phyloP scores from a whole-genome alignment of 1,284 basidiomycete genomes.

The Apiotrichum gracile region DNA sequence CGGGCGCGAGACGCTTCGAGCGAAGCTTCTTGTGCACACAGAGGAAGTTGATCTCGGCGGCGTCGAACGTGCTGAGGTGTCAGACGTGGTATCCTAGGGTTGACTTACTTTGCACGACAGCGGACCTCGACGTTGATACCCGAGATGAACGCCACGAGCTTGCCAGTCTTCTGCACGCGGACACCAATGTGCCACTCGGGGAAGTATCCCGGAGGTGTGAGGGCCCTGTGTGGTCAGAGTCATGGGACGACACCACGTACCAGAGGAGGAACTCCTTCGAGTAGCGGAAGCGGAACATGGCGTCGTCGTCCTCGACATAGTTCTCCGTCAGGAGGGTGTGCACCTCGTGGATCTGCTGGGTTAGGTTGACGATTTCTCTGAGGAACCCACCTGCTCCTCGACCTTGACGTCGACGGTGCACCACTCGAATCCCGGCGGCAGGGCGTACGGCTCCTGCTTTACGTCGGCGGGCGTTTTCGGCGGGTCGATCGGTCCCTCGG shows the following conservation, averaged over 20 bases:
- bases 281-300: conserved; percentile 94
- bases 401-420: conserved; percentile 73
- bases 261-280: conserved; percentile 90
- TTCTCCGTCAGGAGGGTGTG: conserved; percentile 87
- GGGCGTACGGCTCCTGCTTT: conserved; percentile 74
- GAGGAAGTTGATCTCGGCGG: conserved; percentile 94
- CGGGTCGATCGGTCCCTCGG: conserved; percentile 86
- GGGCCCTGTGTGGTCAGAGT: conserved; percentile 59
- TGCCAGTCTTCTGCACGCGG: conserved; percentile 79
- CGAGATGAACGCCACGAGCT: conserved; percentile 97
- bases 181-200: conserved; percentile 96
- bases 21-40: conserved; percentile 97
- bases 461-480: conserved; percentile 72
- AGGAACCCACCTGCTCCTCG: conserved; percentile 57
- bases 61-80: conserved; percentile 57
- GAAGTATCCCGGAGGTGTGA: conserved; percentile 87
- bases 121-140: conserved; percentile 80
- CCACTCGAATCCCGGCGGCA: conserved; percentile 96
- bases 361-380: neutral
- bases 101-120: conserved; percentile 69
- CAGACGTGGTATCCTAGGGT: neutral
- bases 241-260: conserved; percentile 48
- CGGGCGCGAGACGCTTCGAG: conserved; percentile 89
- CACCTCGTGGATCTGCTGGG: conserved; percentile 72
- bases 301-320: conserved; percentile 96